These are phyloP conservation scores for Rauvolfia tetraphylla DNA, from an alignment of 257 asterid genomes.

Conservation along the genomic window DNA sequence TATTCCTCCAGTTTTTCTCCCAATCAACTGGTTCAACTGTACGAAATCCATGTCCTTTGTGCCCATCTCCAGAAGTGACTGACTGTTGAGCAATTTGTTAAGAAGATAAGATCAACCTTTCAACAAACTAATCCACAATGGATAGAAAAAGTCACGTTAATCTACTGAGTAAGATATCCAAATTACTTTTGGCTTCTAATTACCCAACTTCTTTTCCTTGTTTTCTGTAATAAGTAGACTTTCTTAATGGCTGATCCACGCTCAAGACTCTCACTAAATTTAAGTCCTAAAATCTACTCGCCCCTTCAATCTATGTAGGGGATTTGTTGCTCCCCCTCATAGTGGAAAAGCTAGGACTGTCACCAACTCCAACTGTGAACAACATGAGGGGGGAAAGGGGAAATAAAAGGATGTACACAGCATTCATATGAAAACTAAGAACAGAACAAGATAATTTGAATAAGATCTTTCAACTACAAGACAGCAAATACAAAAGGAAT, in stretches of 20 bases:
- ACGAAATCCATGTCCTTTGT: slow-evolving; percentile 92
- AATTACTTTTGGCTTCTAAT: background rate
- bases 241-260: background rate
- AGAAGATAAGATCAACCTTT: slow-evolving; percentile 12
- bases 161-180: background rate
- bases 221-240: background rate
- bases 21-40: slow-evolving; percentile 86
- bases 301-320: background rate
- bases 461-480: too few relatives aligned
- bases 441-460: background rate
- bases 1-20: slow-evolving; percentile 97
- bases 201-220: background rate
- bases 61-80: slow-evolving; percentile 97
- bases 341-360: background rate
- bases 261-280: slow-evolving; percentile 2
- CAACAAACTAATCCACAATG: background rate
- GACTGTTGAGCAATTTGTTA: slow-evolving; percentile 52
- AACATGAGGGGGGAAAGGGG: background rate
- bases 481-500: background rate
- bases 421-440: background rate
- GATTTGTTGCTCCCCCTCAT: background rate
- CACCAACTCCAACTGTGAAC: background rate
- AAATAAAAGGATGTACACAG: background rate
- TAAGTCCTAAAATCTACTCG: background rate
- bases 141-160: background rate